Percentiles rank a stretch among this genome's conserved stretches.
phyloP scores from a whole-genome alignment of 1,139 yeast species.

The Candida freyschussii region DNA sequence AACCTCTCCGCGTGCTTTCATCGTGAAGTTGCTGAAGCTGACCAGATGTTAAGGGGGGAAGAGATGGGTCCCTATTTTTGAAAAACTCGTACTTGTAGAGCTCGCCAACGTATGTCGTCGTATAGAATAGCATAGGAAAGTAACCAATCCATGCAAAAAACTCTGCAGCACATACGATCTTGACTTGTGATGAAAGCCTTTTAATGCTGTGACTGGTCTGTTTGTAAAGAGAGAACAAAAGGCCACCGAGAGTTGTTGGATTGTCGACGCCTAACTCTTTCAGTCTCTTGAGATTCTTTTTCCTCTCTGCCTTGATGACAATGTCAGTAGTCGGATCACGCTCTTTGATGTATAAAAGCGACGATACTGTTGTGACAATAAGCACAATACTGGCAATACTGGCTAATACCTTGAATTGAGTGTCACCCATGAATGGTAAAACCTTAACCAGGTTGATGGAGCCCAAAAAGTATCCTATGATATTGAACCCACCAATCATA shows the following conservation, averaged over 20 bases:
- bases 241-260: conserved; percentile 19
- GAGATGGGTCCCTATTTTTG: conserved; percentile 32
- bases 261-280: conserved; percentile 31
- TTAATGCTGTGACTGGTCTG: conserved; percentile 37
- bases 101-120: conserved; percentile 47
- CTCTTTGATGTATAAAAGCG: conserved; percentile 39
- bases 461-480: conserved; percentile 46
- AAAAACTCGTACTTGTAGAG: conserved; percentile 35
- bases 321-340: conserved; percentile 41
- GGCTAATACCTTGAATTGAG: conserved; percentile 49
- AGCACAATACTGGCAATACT: conserved; percentile 40
- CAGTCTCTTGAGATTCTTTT: conserved; percentile 27
- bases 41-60: conserved; percentile 46
- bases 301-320: conserved; percentile 33
- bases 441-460: conserved; percentile 38
- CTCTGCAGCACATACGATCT: conserved; percentile 39
- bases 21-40: conserved; percentile 30
- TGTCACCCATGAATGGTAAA: conserved; percentile 36
- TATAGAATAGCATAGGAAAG: conserved; percentile 44
- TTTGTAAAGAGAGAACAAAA: conserved; percentile 29
- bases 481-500: conserved; percentile 55
- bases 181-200: conserved; percentile 39
- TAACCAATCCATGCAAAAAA: conserved; percentile 51
- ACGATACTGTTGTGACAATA: conserved; percentile 33
- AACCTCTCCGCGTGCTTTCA: conserved; percentile 40